Conservation (phyloP, 2,329 filamentous ascomycete genomes). For the Talaromyces sp. region DNA sequence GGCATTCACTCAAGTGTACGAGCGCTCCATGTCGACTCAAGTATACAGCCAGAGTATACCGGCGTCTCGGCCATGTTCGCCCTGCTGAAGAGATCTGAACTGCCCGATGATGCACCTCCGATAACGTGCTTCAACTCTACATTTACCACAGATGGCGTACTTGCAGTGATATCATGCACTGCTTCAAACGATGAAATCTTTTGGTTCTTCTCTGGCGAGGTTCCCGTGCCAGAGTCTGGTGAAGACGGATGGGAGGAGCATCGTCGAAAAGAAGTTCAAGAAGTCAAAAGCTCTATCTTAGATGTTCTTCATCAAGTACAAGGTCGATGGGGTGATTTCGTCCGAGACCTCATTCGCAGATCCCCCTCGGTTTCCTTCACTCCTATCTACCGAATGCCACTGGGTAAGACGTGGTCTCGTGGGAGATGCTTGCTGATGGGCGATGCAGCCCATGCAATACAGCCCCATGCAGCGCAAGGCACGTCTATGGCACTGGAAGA, state of each 20-base stretch:
- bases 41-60: constrained; percentile 27
- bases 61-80: constrained; percentile 22
- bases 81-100: constrained; percentile 12
- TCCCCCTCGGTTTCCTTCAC: constrained; percentile 28
- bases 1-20: constrained; percentile 38
- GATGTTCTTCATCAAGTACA: constrained; percentile 17
- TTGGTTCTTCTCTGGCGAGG: constrained; percentile 28
- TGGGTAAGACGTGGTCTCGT: constrained; percentile 30
- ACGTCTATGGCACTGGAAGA: constrained; percentile 1
- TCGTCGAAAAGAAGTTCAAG: constrained; percentile 24
- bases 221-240: constrained; percentile 21
- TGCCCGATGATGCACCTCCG: not conserved
- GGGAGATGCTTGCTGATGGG: constrained; percentile 2
- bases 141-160: constrained; percentile 25
- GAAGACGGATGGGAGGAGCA: constrained; percentile 30
- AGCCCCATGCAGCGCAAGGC: not conserved
- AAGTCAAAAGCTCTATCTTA: constrained; percentile 24
- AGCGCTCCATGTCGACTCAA: constrained; percentile 24
- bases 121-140: constrained; percentile 14
- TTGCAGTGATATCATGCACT: constrained; percentile 23
- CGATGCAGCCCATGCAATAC: constrained; percentile 4
- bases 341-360: constrained; percentile 3
- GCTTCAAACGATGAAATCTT: constrained; percentile 20
- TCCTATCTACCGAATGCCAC: constrained; percentile 32
- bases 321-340: constrained; percentile 23